phyloP scores from a whole-genome alignment of 345 rosid species.

The Odontarrhena argentea region DNA sequence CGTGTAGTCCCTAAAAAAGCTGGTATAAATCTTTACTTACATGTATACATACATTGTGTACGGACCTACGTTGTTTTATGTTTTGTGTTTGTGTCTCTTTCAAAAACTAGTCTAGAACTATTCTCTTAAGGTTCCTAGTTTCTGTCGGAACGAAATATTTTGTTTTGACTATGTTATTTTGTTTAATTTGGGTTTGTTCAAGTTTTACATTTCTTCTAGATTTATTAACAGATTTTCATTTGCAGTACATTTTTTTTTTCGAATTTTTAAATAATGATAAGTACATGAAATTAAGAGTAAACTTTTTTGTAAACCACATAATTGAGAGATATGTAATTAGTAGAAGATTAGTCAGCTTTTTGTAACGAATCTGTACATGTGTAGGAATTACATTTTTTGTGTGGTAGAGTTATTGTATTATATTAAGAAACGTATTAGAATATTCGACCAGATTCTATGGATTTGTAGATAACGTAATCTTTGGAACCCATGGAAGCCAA shows the following conservation, averaged over 20 bases:
- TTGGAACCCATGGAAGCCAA: constrained; percentile 19
- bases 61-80: neutral
- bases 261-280: too few species aligned
- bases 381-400: too few species aligned
- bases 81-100: constrained; percentile 27
- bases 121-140: constrained; percentile 20
- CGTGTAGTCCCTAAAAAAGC: constrained; percentile 62
- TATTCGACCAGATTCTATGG: neutral
- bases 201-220: neutral
- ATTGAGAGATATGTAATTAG: neutral
- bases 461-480: neutral
- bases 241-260: too few species aligned
- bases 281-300: neutral
- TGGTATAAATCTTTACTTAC: constrained; percentile 46
- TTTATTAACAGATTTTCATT: neutral
- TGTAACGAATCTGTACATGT: neutral
- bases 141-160: constrained; percentile 12
- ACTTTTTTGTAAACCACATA: neutral
- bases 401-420: neutral
- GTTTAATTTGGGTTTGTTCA: neutral
- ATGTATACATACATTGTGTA: neutral
- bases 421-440: neutral
- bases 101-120: neutral
- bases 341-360: neutral
- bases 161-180: neutral